Percentiles rank a stretch among this genome's conserved stretches.
phyloP scores from a whole-genome alignment of 805 yeast species.

The Geotrichum ghanense region DNA sequence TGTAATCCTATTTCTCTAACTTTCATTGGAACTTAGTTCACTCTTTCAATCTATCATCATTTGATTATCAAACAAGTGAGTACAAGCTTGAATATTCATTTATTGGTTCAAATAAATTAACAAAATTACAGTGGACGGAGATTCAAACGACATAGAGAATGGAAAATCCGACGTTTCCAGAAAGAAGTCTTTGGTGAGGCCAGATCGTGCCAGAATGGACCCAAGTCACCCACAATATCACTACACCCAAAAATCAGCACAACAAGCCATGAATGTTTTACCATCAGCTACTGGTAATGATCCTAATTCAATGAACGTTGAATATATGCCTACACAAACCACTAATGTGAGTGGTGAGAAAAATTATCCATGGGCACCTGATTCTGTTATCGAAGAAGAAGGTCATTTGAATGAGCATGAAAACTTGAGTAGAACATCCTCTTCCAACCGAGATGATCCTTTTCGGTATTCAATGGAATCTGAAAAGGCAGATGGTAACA shows the following conservation, averaged over 20 bases:
- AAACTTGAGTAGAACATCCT: not conserved
- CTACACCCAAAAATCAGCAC: constrained; percentile 59
- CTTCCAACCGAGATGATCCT: not conserved
- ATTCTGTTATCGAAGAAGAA: not conserved
- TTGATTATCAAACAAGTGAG: no score
- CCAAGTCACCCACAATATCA: constrained; percentile 68
- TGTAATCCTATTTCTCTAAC: no score
- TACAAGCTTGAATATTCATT: no score
- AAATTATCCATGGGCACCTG: constrained; percentile 3
- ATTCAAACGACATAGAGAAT: not conserved
- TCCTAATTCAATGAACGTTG: constrained; percentile 28
- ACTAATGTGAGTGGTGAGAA: not conserved
- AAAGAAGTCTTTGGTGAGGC: constrained; percentile 68
- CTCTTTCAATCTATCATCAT: no score
- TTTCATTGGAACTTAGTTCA: no score
- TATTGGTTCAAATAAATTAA: no score
- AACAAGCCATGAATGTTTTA: constrained; percentile 46
- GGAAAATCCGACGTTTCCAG: not conserved
- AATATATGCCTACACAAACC: constrained; percentile 2
- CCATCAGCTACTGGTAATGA: constrained; percentile 65
- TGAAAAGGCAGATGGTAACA: not conserved
- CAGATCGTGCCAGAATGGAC: constrained; percentile 63
- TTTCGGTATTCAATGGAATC: not conserved
- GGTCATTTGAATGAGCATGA: not conserved
- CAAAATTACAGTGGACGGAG: constrained; percentile 1